A percentile compares a stretch with the other conserved stretches of the same genome.
Conservation (phyloP, 768 basidiomycete genomes). For the Imleria badia region DNA sequence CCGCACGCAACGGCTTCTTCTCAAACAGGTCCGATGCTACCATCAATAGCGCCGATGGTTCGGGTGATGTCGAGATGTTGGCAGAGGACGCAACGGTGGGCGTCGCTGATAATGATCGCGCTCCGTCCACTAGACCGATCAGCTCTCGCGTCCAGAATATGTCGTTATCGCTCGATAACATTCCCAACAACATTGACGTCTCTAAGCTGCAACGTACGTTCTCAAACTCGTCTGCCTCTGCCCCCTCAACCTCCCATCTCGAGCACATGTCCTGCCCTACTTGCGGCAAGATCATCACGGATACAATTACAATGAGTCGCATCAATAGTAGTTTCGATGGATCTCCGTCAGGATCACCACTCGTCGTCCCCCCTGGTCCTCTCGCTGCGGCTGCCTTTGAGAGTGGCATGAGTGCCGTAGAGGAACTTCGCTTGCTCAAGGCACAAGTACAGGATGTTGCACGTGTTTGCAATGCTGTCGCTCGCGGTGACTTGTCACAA, state of each 20-base stretch:
- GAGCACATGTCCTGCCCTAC: conserved; percentile 51
- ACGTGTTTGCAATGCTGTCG: conserved; percentile 78
- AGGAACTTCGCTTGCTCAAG: conserved; percentile 77
- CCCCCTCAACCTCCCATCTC: conserved; percentile 42
- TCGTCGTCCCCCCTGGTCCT: conserved; percentile 56
- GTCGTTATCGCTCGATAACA: conserved; percentile 53
- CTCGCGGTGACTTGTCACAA: conserved; percentile 70
- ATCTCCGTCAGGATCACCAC: conserved; percentile 34
- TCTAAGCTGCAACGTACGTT: conserved; percentile 32
- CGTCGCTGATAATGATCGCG: conserved; percentile 24
- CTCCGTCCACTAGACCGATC: conserved; percentile 24
- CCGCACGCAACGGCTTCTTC: conserved; percentile 21
- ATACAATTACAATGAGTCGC: conserved; percentile 38
- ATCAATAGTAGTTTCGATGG: conserved; percentile 25
- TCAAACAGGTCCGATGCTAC: conserved; percentile 23
- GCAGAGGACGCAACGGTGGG: conserved; percentile 26
- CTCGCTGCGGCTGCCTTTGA: conserved; percentile 56
- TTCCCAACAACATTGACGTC: conserved; percentile 40
- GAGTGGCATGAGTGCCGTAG: conserved; percentile 65
- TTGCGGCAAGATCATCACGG: conserved; percentile 52
- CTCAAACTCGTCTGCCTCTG: conserved; percentile 39
- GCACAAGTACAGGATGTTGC: conserved; percentile 84
- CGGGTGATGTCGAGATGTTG: conserved; percentile 31
- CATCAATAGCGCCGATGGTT: conserved; percentile 9
- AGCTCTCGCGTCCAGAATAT: conserved; percentile 37